Evolutionary conservation across 2,329 filamentous ascomycete genomes (phyloP), one percentile per base, ranked within the genome.

Genomic region (Colletotrichum gigasporum): DNA sequence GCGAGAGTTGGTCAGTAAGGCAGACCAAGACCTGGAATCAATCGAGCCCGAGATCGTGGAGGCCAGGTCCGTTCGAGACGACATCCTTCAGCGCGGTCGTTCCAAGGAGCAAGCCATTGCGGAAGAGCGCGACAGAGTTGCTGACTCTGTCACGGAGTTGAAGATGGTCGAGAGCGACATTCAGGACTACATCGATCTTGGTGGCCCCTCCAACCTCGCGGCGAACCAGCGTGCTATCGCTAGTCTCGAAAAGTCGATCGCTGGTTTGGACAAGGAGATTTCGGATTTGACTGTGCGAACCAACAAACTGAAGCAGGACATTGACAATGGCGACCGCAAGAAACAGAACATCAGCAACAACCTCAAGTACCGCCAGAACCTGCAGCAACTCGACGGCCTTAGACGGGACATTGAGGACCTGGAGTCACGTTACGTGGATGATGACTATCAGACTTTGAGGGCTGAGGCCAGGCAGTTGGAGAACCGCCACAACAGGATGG

Each of bases 341-440:
- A 95, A 94, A 79, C 91, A 92, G 71, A 94, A 92, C 68, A 97
- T 99, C 70, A 84, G 84, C 20, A 94, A 98, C 74, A 99, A 99
- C 71, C 81, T 98, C 53, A 90, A 90, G 67, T 97, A 94, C 75
- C 91, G 96, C 62, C 90, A 91, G 73, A 90, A 92, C 65, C 83
- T 88, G 59, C 86, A 88, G 57, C 85, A 90, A 35, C 83, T 97
- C 2, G 85, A 92, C 41, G 81, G 80, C 4, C 85, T 97, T 6
- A 81, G 87, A 57, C 75, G 77, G 16, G 91, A 96, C 65, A 94
- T 99, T 67, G 76, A 80, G 39, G 86, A 92, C 63, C 84, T 99
- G 5, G 89, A 94, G 75, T 84, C 85, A 10, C 90, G 93, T 67
- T 92, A 96, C 73, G 94, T 93, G 1, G 90, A 92, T 67, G 91